Evolutionary conservation across 2,329 filamentous ascomycete genomes (phyloP).

Genomic region (Beauveria sp.): DNA sequence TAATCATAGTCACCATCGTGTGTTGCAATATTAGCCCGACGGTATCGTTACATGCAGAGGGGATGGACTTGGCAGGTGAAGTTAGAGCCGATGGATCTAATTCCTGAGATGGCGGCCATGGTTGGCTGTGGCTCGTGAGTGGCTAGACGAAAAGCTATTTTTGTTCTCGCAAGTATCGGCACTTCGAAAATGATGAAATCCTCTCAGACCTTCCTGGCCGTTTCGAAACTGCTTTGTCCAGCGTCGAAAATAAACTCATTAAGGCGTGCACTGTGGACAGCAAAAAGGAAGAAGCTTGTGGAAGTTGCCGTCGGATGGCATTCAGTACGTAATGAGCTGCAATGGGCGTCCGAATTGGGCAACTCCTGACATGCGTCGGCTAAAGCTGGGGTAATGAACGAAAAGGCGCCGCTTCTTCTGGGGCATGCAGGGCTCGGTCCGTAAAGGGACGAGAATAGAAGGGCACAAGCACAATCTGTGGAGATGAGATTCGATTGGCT

Average conservation of each 20-base stretch:
- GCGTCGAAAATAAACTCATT: not conserved
- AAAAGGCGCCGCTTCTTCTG: not conserved
- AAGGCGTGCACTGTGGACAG: not conserved
- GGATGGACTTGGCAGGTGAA: not conserved
- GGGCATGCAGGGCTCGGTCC: not conserved
- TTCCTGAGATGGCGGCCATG: not conserved
- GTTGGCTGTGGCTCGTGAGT: not conserved
- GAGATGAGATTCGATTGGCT: not conserved
- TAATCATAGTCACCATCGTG: not conserved
- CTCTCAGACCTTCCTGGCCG: not conserved
- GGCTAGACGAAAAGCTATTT: not conserved
- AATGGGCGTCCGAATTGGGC: not conserved
- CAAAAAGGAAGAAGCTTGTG: not conserved
- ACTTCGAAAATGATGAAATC: not conserved
- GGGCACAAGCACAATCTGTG: not conserved
- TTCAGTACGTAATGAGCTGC: constrained; percentile 10
- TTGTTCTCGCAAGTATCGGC: not conserved
- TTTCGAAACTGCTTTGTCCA: not conserved
- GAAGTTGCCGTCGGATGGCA: not conserved
- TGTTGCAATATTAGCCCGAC: not conserved
- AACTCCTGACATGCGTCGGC: constrained; percentile 3
- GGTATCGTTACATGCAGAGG: not conserved
- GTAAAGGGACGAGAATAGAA: not conserved
- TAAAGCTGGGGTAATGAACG: constrained; percentile 7
- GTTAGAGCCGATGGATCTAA: not conserved